Percentiles rank a stretch among this genome's conserved stretches.
These are phyloP conservation scores for Aspergillus intermedius DNA, from an alignment of 2,329 filamentous ascomycete genomes.

Conservation along the genomic window DNA sequence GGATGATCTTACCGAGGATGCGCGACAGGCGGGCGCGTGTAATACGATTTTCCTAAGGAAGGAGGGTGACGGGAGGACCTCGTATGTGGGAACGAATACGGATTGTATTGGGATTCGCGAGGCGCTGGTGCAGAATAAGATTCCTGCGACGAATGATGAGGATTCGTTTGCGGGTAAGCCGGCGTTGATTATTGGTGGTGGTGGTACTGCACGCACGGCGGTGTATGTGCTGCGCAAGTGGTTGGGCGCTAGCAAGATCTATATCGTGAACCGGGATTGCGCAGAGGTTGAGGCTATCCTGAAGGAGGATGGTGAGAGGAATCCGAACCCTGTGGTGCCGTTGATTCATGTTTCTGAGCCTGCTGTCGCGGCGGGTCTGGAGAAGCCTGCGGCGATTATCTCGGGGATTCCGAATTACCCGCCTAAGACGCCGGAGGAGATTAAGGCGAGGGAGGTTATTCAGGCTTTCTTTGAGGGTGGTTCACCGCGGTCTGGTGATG, in stretches of 20 bases:
- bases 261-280: constrained; percentile 69
- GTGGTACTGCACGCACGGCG: constrained; percentile 70
- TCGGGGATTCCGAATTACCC: constrained; percentile 70
- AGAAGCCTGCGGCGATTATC: constrained; percentile 60
- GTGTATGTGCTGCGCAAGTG: constrained; percentile 68
- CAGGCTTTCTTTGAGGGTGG: constrained; percentile 27
- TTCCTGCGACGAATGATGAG: constrained; percentile 8
- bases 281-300: constrained; percentile 62
- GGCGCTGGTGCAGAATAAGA: constrained; percentile 55
- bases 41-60: constrained; percentile 67
- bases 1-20: constrained; percentile 67
- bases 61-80: constrained; percentile 37
- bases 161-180: constrained; percentile 46
- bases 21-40: constrained; percentile 65
- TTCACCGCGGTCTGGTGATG: constrained; percentile 8
- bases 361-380: constrained; percentile 53
- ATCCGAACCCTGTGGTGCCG: constrained; percentile 20
- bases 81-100: constrained; percentile 70
- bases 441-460: constrained; percentile 50
- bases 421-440: constrained; percentile 60
- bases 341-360: constrained; percentile 57
- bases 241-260: constrained; percentile 62
- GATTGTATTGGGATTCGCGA: constrained; percentile 74
- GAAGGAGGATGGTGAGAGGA: constrained; percentile 56
- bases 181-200: constrained; percentile 68